phyloP scores from a whole-genome alignment of 805 yeast species.

The Pichia membranifaciens region DNA sequence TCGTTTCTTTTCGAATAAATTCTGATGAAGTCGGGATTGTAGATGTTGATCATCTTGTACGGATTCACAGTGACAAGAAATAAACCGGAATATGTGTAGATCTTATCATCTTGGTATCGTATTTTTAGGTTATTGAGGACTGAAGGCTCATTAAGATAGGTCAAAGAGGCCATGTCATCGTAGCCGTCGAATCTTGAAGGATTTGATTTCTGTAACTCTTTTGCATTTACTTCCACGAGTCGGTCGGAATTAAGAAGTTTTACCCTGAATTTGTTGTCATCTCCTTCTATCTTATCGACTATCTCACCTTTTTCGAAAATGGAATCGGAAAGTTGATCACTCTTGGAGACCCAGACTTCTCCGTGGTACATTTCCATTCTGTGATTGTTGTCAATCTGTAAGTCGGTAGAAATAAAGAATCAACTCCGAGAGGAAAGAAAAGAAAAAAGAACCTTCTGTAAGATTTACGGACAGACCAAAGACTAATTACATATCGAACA shows the following conservation, averaged over 20 bases:
- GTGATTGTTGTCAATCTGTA: background rate
- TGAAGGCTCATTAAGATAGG: conserved; percentile 90
- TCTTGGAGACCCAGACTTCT: conserved; percentile 62
- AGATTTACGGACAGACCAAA: too few relatives aligned
- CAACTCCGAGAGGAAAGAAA: too few relatives aligned
- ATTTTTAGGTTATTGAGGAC: conserved; percentile 79
- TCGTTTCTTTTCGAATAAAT: conserved; percentile 32
- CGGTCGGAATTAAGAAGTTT: conserved; percentile 24
- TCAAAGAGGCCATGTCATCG: conserved; percentile 91
- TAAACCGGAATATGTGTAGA: conserved; percentile 92
- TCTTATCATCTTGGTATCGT: conserved; percentile 71
- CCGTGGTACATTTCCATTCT: conserved; percentile 29
- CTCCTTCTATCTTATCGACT: conserved; percentile 33
- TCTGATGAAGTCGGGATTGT: conserved; percentile 51
- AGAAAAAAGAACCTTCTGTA: too few relatives aligned
- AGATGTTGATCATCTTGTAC: conserved; percentile 67
- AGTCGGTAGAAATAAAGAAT: too few relatives aligned
- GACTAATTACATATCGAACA: too few relatives aligned
- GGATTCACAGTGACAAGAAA: conserved; percentile 96
- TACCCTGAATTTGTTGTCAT: conserved; percentile 32
- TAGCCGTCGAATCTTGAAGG: conserved; percentile 88
- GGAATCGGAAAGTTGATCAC: conserved; percentile 42
- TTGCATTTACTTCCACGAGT: conserved; percentile 34
- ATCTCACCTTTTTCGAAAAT: conserved; percentile 60
- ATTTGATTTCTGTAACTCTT: conserved; percentile 60